These are phyloP conservation scores for Colletotrichum tamarilloi DNA, from an alignment of 2,329 filamentous ascomycete genomes.

Conservation along the genomic window DNA sequence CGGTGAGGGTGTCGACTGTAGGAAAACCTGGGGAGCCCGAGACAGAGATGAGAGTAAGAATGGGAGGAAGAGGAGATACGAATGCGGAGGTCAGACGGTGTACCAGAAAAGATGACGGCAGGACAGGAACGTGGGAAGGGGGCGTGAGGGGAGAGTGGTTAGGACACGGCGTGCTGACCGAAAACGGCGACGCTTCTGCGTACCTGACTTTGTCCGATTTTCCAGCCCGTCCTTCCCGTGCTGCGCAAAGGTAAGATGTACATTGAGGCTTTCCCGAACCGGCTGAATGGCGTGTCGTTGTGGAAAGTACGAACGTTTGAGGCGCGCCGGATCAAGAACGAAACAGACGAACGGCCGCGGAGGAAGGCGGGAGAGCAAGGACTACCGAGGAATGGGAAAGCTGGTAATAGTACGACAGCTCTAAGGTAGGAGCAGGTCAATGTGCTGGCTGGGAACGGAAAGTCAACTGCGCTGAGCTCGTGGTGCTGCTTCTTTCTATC, in stretches of 20 bases:
- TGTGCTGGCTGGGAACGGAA: not conserved
- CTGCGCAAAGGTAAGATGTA: not conserved
- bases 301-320: conserved; percentile 11
- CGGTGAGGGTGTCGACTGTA: not conserved
- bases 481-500: not conserved
- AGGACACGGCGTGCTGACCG: conserved; percentile 15
- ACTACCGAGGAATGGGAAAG: not conserved
- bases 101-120: conserved; percentile 4
- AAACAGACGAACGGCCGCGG: not conserved
- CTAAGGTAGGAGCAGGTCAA: not conserved
- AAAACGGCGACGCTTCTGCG: conserved; percentile 18
- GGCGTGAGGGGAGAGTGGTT: conserved; percentile 6
- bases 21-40: conserved; percentile 7
- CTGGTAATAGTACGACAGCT: not conserved
- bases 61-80: conserved; percentile 6
- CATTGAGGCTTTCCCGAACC: not conserved
- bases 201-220: not conserved
- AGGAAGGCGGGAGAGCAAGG: not conserved
- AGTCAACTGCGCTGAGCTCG: not conserved
- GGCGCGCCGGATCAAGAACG: not conserved
- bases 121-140: conserved; percentile 4
- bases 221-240: not conserved
- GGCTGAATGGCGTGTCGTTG: not conserved
- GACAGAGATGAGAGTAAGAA: not conserved
- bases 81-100: conserved; percentile 9